These are phyloP conservation scores for Yamadazyma conglobata DNA, from an alignment of 1,139 yeast genomes.

Conservation along the genomic window DNA sequence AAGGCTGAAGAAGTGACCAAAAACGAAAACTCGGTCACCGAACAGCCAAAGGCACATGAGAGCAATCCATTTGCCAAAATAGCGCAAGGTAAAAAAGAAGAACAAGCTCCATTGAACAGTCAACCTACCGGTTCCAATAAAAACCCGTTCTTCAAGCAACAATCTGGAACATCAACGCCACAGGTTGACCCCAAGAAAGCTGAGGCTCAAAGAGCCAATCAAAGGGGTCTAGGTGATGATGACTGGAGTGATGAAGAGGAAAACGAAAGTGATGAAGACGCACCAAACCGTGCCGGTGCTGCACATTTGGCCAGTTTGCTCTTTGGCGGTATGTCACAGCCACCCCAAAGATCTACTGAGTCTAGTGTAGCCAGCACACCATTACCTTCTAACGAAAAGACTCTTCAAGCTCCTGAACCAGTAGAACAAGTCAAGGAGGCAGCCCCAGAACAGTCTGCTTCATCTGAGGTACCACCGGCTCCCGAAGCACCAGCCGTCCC, in stretches of 20 bases:
- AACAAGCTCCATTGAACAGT: slow-evolving; percentile 9
- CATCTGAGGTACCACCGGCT: slow-evolving; percentile 11
- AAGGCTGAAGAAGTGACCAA: slow-evolving; percentile 20
- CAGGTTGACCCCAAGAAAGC: slow-evolving; percentile 52
- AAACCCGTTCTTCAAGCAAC: slow-evolving; percentile 51
- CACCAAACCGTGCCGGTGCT: slow-evolving; percentile 52
- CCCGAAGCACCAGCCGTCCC: slow-evolving; percentile 8
- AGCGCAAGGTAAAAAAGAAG: no score
- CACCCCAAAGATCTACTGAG: slow-evolving; percentile 25
- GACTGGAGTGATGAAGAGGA: slow-evolving; percentile 66
- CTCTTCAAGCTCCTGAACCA: slow-evolving; percentile 1
- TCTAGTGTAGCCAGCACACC: no score
- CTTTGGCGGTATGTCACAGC: slow-evolving; percentile 60
- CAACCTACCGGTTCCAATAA: slow-evolving; percentile 14
- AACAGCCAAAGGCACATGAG: slow-evolving; percentile 20
- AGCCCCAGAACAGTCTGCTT: slow-evolving; percentile 8
- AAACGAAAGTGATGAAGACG: slow-evolving; percentile 47
- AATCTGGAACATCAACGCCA: slow-evolving; percentile 24
- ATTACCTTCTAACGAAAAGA: no score
- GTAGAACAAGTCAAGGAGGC: slow-evolving; percentile 5
- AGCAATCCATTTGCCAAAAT: slow-evolving; percentile 39
- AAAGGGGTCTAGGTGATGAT: slow-evolving; percentile 53
- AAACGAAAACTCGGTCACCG: slow-evolving; percentile 4
- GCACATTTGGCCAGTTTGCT: slow-evolving; percentile 60
- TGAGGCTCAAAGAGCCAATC: slow-evolving; percentile 62